Conservation (phyloP, 345 rosid genomes). For the Hypericum perforatum region DNA sequence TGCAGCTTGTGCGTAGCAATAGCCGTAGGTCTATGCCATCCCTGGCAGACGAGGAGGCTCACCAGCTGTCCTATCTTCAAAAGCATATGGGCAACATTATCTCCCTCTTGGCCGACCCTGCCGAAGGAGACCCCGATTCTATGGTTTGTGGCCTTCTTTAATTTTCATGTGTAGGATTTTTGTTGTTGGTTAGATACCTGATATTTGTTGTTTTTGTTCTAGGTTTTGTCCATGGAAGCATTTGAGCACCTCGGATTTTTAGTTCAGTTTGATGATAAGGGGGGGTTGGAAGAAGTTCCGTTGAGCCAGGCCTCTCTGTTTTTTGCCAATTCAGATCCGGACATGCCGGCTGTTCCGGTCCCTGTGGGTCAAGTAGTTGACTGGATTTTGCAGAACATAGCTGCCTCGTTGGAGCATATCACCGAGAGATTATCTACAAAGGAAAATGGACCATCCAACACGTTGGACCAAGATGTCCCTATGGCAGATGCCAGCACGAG, state of each 20-base stretch:
- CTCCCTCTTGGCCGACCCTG: constrained; percentile 82
- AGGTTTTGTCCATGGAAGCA: constrained; percentile 89
- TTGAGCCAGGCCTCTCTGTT: constrained; percentile 87
- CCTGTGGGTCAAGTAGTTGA: constrained; percentile 81
- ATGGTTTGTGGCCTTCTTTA: constrained; percentile 40
- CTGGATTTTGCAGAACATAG: constrained; percentile 79
- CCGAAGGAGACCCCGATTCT: constrained; percentile 79
- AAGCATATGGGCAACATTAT: constrained; percentile 85
- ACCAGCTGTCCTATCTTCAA: constrained; percentile 87
- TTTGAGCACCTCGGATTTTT: constrained; percentile 95
- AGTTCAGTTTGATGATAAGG: constrained; percentile 87
- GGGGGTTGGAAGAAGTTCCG: constrained; percentile 67
- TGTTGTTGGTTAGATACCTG: too few relatives aligned
- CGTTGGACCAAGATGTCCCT: constrained; percentile 76
- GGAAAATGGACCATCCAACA: constrained; percentile 66
- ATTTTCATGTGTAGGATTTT: not conserved
- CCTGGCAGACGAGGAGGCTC: constrained; percentile 95
- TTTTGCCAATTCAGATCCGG: constrained; percentile 98
- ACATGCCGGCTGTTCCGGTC: constrained; percentile 96
- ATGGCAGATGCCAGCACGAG: constrained; percentile 84
- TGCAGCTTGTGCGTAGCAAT: constrained; percentile 95
- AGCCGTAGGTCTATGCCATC: constrained; percentile 95
- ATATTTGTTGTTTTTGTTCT: constrained; percentile 20
- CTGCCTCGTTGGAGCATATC: constrained; percentile 61
- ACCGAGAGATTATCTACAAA: constrained; percentile 81